Percentiles rank a stretch among this genome's conserved stretches.
These are phyloP conservation scores for Penicillium thymicola DNA, from an alignment of 2,329 filamentous ascomycete species.

Conservation along the genomic window DNA sequence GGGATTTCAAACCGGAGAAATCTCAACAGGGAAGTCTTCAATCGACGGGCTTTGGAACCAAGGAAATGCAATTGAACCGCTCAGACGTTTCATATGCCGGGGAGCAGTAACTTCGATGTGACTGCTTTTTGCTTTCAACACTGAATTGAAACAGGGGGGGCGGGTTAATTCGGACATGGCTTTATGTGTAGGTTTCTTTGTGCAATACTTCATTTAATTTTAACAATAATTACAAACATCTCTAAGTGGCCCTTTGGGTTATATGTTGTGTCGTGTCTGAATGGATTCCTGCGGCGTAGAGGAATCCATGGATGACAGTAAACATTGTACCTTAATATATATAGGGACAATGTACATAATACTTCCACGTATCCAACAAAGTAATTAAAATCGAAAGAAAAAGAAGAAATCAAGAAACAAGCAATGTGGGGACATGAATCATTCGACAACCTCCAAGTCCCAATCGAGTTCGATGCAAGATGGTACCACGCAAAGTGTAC, in stretches of 20 bases:
- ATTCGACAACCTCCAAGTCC: constrained; percentile 14
- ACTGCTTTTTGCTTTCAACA: background rate
- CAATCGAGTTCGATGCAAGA: constrained; percentile 19
- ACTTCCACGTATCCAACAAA: too few relatives aligned
- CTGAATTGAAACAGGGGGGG: too few relatives aligned
- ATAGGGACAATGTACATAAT: too few relatives aligned
- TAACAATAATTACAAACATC: background rate
- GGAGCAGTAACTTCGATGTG: background rate
- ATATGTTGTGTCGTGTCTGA: background rate
- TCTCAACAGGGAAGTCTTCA: background rate
- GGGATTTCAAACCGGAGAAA: background rate
- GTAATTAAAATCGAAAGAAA: too few relatives aligned
- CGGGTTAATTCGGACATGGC: background rate
- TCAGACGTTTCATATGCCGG: background rate
- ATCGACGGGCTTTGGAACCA: background rate
- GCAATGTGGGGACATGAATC: too few relatives aligned
- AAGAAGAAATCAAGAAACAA: too few relatives aligned
- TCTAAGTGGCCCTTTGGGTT: background rate
- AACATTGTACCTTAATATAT: too few relatives aligned
- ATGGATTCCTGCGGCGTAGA: background rate
- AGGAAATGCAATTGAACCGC: background rate
- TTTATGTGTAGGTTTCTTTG: background rate
- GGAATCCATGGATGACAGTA: too few relatives aligned
- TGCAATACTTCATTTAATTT: background rate
- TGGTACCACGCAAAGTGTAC: constrained; percentile 49